Percentiles rank a stretch among this genome's conserved stretches.
phyloP scores from a whole-genome alignment of 768 basidiomycete species.

The Naganishia randhawae region DNA sequence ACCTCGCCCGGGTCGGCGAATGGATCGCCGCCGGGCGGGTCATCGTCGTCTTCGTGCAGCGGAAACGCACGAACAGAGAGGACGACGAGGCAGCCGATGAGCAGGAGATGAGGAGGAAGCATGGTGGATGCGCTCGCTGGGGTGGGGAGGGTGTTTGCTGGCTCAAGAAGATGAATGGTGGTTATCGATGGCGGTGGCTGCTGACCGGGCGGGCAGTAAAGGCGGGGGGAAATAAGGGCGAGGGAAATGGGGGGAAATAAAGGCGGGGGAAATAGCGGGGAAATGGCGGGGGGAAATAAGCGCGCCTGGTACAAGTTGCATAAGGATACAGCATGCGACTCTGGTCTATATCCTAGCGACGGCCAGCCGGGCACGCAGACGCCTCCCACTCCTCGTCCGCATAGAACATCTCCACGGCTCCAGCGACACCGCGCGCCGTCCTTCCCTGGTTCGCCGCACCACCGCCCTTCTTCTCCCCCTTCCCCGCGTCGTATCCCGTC shows the following conservation, averaged over 20 bases:
- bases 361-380: no score
- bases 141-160: no score
- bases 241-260: no score
- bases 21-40: background rate
- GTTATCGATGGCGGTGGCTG: no score
- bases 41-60: background rate
- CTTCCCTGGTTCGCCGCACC: background rate
- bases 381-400: conserved; percentile 27
- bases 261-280: no score
- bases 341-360: no score
- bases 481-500: background rate
- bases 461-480: conserved; percentile 1
- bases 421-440: background rate
- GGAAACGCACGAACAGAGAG: background rate
- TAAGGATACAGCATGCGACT: no score
- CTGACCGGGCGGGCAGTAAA: no score
- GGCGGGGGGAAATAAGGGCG: no score
- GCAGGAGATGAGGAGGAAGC: background rate
- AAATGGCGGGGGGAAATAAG: no score
- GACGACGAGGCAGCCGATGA: background rate
- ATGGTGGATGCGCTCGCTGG: background rate
- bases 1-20: background rate
- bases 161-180: no score
- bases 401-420: conserved; percentile 16
- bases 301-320: no score